Evolutionary conservation across 129 eudicot genomes (phyloP).

Genomic region (Tanacetum coccineum): DNA sequence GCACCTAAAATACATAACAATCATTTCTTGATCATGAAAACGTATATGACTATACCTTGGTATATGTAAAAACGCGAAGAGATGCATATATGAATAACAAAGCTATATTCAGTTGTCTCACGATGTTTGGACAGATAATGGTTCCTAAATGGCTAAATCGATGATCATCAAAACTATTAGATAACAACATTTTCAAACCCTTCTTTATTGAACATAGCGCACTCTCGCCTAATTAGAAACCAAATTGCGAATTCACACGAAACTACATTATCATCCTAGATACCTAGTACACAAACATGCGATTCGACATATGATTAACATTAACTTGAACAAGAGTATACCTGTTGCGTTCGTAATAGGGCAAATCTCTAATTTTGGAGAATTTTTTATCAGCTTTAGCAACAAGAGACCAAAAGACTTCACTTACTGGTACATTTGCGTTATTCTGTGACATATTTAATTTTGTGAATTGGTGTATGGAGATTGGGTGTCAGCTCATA

Average conservation of each 20-base stretch:
- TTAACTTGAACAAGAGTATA: not conserved
- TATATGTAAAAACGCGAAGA: not conserved
- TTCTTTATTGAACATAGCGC: not conserved
- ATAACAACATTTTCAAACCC: not conserved
- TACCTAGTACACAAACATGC: too few species aligned
- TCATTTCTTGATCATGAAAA: not conserved
- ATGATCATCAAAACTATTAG: not conserved
- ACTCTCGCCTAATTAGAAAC: too few species aligned
- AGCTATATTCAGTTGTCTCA: not conserved
- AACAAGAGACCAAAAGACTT: constrained; percentile 77
- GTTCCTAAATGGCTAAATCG: not conserved
- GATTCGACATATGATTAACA: not conserved
- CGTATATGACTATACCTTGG: not conserved
- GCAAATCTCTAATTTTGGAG: constrained; percentile 95
- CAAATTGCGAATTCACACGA: too few species aligned
- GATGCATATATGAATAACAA: not conserved
- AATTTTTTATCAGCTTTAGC: constrained; percentile 94
- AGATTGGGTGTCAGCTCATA: not conserved
- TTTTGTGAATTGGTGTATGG: not conserved
- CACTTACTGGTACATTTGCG: constrained; percentile 66
- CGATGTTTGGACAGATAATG: not conserved
- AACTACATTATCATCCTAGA: too few species aligned
- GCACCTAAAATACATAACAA: constrained; percentile 5
- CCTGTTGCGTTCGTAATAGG: constrained; percentile 91
- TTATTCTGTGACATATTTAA: constrained; percentile 48